A percentile compares a stretch with the other conserved stretches of the same genome.
phyloP scores from a whole-genome alignment of 73 alveolate species.

The Paramecium pentaurelia region DNA sequence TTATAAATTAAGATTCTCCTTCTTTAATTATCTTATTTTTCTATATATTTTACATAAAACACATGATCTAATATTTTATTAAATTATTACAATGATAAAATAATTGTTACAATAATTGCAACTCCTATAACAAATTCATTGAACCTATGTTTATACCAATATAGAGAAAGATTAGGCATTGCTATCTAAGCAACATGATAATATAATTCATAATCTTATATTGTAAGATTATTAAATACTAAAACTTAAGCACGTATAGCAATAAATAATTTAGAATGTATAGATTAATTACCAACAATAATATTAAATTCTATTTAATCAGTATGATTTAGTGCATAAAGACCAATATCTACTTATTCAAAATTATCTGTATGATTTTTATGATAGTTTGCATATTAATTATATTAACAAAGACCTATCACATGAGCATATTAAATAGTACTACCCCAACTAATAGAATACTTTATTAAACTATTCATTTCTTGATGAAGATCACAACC shows the following conservation, averaged over 20 bases:
- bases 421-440: neutral
- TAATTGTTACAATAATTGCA: neutral
- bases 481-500: neutral
- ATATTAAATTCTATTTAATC: neutral
- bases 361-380: neutral
- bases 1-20: neutral
- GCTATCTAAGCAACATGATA: neutral
- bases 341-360: neutral
- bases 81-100: neutral
- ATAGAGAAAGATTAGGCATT: neutral
- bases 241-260: neutral
- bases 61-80: slow-evolving; percentile 12
- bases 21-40: neutral
- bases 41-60: slow-evolving; percentile 2
- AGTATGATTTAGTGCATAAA: neutral
- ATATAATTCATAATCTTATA: neutral
- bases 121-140: neutral
- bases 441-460: neutral
- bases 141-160: slow-evolving; percentile 24
- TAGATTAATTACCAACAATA: neutral
- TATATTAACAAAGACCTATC: neutral
- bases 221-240: neutral
- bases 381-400: neutral
- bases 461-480: neutral
- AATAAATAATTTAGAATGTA: neutral